Evolutionary conservation across 306 rosid species (phyloP).

Genomic region (Cucumis cinereus): DNA sequence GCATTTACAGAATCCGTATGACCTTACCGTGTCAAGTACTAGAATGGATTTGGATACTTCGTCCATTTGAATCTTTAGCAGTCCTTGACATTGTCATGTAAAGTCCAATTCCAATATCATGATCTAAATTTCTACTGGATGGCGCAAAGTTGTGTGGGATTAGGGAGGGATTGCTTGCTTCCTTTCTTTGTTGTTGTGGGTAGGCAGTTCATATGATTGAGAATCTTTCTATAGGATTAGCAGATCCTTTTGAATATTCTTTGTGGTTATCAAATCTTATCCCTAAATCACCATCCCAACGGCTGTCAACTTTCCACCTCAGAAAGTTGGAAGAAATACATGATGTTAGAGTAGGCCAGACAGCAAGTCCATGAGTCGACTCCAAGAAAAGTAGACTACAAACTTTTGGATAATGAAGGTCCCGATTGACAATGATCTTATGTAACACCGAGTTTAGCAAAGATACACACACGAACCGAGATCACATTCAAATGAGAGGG

Average conservation of each 20-base stretch:
- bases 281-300: not conserved
- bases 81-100: not conserved
- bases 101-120: not conserved
- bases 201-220: not conserved
- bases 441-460: too few relatives aligned
- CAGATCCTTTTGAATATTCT: not conserved
- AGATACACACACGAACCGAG: too few relatives aligned
- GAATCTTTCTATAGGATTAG: not conserved
- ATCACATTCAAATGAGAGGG: too few relatives aligned
- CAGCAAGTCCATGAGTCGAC: not conserved
- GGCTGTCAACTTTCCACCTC: conserved; percentile 8
- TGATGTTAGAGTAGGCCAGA: not conserved
- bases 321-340: not conserved
- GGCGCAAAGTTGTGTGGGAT: not conserved
- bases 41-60: not conserved
- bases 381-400: not conserved
- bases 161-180: not conserved
- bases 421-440: not conserved
- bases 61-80: not conserved
- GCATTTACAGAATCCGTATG: not conserved
- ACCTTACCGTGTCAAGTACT: not conserved
- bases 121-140: not conserved
- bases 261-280: conserved; percentile 2
- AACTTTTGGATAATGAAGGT: not conserved
- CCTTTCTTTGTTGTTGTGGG: not conserved